These are phyloP conservation scores for Russula virescens DNA, from an alignment of 768 basidiomycete species.

Conservation along the genomic window DNA sequence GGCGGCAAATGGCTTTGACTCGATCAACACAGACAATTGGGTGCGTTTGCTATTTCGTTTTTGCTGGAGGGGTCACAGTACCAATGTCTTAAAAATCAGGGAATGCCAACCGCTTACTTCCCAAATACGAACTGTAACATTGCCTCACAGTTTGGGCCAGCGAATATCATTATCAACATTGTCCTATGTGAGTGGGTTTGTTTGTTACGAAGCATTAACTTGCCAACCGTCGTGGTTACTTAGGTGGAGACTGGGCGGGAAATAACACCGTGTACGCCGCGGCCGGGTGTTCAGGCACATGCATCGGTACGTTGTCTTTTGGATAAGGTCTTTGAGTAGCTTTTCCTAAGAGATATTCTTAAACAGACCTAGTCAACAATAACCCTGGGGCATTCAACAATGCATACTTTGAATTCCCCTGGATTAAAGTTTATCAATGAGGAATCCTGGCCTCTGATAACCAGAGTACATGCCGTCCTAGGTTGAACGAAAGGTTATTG, in stretches of 20 bases:
- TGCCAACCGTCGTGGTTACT: not conserved
- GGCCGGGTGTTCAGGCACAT: conserved; percentile 23
- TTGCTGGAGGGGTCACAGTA: not conserved
- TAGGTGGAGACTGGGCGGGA: conserved; percentile 26
- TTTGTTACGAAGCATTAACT: not conserved
- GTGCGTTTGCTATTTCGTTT: conserved; percentile 4
- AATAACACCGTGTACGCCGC: conserved; percentile 16
- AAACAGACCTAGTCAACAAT: conserved; percentile 14
- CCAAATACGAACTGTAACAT: conserved; percentile 34
- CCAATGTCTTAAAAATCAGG: conserved; percentile 8
- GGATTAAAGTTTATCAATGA: conserved; percentile 21
- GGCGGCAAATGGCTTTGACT: conserved; percentile 20
- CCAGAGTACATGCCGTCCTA: not conserved
- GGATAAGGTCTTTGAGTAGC: not conserved
- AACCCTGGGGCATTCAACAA: conserved; percentile 14
- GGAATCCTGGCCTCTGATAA: not conserved
- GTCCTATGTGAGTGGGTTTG: conserved; percentile 23
- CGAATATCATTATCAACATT: conserved; percentile 28
- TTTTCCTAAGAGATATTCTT: not conserved
- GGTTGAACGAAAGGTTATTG: not conserved
- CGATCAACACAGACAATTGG: conserved; percentile 25
- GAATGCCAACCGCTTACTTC: conserved; percentile 25
- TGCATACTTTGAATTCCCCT: conserved; percentile 20
- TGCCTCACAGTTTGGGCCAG: conserved; percentile 28
- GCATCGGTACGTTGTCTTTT: conserved; percentile 19